Percentiles rank a stretch among this genome's conserved stretches.
These are phyloP conservation scores for Aspergillus pseudoterreus DNA, from an alignment of 2,329 filamentous ascomycete genomes.

Conservation along the genomic window DNA sequence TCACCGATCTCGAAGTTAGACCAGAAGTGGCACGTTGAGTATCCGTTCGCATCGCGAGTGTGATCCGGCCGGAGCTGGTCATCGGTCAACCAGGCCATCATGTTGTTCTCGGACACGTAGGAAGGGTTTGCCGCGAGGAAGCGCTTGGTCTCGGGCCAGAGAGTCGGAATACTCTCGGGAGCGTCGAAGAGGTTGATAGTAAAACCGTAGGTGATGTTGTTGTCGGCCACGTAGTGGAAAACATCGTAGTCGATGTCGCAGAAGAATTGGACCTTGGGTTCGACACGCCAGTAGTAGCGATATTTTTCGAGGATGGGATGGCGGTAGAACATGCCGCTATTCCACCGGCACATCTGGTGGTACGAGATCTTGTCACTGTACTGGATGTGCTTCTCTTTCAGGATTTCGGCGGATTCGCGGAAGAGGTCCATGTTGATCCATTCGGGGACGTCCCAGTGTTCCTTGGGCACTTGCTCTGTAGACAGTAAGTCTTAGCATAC, in stretches of 20 bases:
- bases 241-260: constrained; percentile 98
- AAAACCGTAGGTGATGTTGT: constrained; percentile 99
- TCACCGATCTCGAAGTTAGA: constrained; percentile 97
- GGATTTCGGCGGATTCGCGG: constrained; percentile 74
- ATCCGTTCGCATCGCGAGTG: constrained; percentile 78
- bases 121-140: constrained; percentile 83
- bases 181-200: constrained; percentile 96
- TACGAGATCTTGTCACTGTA: constrained; percentile 88
- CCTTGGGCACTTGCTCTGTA: constrained; percentile 80
- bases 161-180: constrained; percentile 74
- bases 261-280: constrained; percentile 98
- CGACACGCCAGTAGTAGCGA: constrained; percentile 97
- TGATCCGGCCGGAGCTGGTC: constrained; percentile 71
- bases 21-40: constrained; percentile 99
- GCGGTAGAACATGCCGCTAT: constrained; percentile 96
- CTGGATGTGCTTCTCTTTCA: constrained; percentile 81
- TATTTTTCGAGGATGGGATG: constrained; percentile 79
- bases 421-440: constrained; percentile 92
- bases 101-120: constrained; percentile 78
- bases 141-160: constrained; percentile 95
- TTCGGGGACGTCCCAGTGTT: constrained; percentile 86
- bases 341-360: constrained; percentile 99
- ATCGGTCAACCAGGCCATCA: constrained; percentile 84
- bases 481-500: constrained; percentile 13
- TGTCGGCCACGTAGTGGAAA: constrained; percentile 95